phyloP scores from a whole-genome alignment of 192 early-diverging fungal genomes.

The Coemansia sp. region DNA sequence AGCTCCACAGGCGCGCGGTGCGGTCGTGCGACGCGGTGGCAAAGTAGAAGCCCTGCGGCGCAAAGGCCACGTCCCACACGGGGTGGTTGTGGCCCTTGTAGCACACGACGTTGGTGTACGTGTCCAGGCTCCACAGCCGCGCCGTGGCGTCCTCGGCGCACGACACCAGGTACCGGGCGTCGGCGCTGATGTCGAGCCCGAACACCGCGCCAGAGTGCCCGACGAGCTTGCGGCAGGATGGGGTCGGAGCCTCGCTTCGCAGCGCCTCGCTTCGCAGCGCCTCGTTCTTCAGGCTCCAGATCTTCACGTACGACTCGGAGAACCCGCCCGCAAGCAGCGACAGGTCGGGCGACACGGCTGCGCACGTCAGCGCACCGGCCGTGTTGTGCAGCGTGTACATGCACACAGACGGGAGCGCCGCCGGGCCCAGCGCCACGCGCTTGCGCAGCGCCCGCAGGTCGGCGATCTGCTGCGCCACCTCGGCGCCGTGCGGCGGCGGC shows the following conservation, averaged over 20 bases:
- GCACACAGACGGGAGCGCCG: conserved; percentile 84
- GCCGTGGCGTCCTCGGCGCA: conserved; percentile 92
- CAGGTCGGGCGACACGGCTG: conserved; percentile 81
- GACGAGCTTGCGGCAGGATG: conserved; percentile 69
- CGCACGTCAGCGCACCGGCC: conserved; percentile 80
- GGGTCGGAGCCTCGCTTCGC: too few species aligned
- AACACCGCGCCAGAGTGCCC: conserved; percentile 95
- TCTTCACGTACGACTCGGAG: conserved; percentile 88
- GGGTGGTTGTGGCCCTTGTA: conserved; percentile 98
- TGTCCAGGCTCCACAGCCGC: conserved; percentile 95
- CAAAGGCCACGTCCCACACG: conserved; percentile 95
- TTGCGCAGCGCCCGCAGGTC: conserved; percentile 76
- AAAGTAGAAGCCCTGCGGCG: conserved; percentile 94
- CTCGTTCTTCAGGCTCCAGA: conserved; percentile 89
- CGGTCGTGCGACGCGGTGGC: conserved; percentile 95
- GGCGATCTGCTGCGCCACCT: conserved; percentile 80
- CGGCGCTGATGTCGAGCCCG: conserved; percentile 83
- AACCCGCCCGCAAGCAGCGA: conserved; percentile 88
- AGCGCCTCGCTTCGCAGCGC: too few species aligned
- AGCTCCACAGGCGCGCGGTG: conserved; percentile 95
- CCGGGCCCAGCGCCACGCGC: conserved; percentile 66
- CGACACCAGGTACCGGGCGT: conserved; percentile 84
- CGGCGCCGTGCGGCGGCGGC: conserved; percentile 65
- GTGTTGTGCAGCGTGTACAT: conserved; percentile 98
- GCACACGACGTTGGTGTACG: conserved; percentile 87